Evolutionary conservation across 1,139 yeast species (phyloP).

Genomic region (Pichia sp.): DNA sequence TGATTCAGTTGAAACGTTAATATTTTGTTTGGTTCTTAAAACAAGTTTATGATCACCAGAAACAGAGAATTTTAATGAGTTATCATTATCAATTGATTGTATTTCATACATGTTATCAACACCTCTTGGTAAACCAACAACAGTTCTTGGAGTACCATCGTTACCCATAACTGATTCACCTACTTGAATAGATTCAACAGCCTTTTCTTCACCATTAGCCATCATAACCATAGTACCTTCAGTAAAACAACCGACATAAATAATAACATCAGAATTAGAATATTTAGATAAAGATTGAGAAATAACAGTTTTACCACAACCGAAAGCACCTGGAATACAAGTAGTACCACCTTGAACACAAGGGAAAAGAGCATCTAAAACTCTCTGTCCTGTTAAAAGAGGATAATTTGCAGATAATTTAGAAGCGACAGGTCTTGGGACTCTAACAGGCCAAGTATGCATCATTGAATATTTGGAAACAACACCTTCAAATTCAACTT

Average conservation of each 20-base stretch:
- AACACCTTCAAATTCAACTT: conserved; percentile 91
- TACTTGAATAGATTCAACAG: conserved; percentile 32
- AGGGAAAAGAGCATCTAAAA: conserved; percentile 93
- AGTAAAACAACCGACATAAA: conserved; percentile 70
- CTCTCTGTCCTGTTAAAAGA: conserved; percentile 96
- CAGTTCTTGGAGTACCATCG: conserved; percentile 38
- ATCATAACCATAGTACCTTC: conserved; percentile 34
- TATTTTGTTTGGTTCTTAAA: conserved; percentile 20
- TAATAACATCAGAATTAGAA: conserved; percentile 93
- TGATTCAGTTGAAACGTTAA: conserved; percentile 2
- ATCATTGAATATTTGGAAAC: conserved; percentile 80
- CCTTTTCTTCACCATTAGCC: conserved; percentile 36
- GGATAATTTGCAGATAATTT: conserved; percentile 91
- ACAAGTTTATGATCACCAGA: conserved; percentile 33
- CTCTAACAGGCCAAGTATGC: conserved; percentile 99
- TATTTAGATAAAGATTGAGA: conserved; percentile 95
- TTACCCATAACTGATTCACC: conserved; percentile 41
- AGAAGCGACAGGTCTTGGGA: conserved; percentile 96
- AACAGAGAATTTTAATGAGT: conserved; percentile 28
- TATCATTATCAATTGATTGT: conserved; percentile 22
- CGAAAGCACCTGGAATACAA: conserved; percentile 99
- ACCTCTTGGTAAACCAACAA: conserved; percentile 40
- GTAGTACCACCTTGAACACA: conserved; percentile 99
- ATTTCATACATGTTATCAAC: conserved; percentile 35
- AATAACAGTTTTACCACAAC: conserved; percentile 98